Percentiles rank a stretch among this genome's conserved stretches.
Evolutionary conservation across 2,329 filamentous ascomycete species (phyloP).

Genomic region (Xylariaceae sp.): DNA sequence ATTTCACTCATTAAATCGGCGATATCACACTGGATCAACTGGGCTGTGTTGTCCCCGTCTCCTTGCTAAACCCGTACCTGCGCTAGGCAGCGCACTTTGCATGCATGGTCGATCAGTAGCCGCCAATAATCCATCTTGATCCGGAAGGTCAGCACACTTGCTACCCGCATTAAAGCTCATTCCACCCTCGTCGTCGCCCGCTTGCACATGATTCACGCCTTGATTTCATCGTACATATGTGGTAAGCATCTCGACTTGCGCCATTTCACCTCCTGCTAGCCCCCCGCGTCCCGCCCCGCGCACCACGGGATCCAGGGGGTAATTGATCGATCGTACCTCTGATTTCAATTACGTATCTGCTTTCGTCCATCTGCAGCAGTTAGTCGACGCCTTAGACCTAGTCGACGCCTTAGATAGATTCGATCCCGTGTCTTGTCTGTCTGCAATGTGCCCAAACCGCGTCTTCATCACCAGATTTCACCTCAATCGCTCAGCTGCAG

Average conservation of each 20-base stretch:
- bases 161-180: not conserved
- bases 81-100: not conserved
- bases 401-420: too few species aligned
- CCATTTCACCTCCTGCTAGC: constrained; percentile 7
- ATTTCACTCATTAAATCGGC: too few species aligned
- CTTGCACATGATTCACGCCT: not conserved
- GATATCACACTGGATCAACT: too few species aligned
- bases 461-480: not conserved
- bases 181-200: not conserved
- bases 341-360: too few species aligned
- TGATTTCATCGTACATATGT: too few species aligned
- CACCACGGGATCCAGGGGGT: constrained; percentile 12
- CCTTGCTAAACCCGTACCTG: too few species aligned
- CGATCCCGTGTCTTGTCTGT: not conserved
- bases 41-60: too few species aligned
- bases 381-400: too few species aligned
- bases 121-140: constrained; percentile 4
- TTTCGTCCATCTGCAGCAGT: too few species aligned
- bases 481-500: constrained; percentile 1
- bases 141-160: constrained; percentile 8
- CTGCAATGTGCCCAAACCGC: not conserved
- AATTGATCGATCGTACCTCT: too few species aligned
- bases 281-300: constrained; percentile 7
- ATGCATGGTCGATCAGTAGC: constrained; percentile 14
- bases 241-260: not conserved